phyloP scores from a whole-genome alignment of 2,329 filamentous ascomycete genomes.

The Ampelomyces quisqualis region DNA sequence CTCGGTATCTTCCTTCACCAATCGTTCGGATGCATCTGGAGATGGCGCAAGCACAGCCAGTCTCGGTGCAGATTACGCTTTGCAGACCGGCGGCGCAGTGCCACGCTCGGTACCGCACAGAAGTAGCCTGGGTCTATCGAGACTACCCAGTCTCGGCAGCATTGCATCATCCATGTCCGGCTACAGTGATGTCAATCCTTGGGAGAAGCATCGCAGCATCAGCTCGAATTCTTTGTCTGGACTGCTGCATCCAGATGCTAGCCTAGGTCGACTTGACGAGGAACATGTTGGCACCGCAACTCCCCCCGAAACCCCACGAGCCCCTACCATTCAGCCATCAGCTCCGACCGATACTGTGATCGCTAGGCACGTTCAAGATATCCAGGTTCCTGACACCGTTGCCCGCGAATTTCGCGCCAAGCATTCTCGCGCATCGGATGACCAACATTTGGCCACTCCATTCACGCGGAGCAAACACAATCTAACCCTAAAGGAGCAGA shows the following conservation, averaged over 20 bases:
- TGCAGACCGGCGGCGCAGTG: conserved; percentile 77
- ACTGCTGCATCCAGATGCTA: conserved; percentile 46
- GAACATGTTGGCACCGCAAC: conserved; percentile 53
- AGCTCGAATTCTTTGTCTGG: conserved; percentile 41
- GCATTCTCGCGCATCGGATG: conserved; percentile 64
- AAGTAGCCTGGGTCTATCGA: conserved; percentile 61
- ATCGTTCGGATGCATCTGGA: conserved; percentile 55
- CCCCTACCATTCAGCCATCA: conserved; percentile 50
- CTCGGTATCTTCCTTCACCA: conserved; percentile 58
- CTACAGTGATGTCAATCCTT: conserved; percentile 49
- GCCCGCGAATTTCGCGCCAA: conserved; percentile 82
- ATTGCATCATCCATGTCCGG: conserved; percentile 73
- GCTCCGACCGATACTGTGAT: conserved; percentile 86
- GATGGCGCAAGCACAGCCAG: conserved; percentile 74
- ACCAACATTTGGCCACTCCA: conserved; percentile 47
- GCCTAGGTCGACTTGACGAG: conserved; percentile 60
- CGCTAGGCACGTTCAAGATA: conserved; percentile 82
- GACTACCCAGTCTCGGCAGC: conserved; percentile 84
- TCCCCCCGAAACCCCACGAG: conserved; percentile 69
- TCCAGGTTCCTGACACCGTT: conserved; percentile 86
- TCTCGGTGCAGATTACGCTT: conserved; percentile 73
- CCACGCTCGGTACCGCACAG: conserved; percentile 50
- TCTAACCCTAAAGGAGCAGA: conserved; percentile 93
- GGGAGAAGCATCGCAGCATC: conserved; percentile 47
- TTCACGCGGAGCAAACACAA: conserved; percentile 46